phyloP scores from a whole-genome alignment of 2,329 filamentous ascomycete species.

The Colletotrichum sp. region DNA sequence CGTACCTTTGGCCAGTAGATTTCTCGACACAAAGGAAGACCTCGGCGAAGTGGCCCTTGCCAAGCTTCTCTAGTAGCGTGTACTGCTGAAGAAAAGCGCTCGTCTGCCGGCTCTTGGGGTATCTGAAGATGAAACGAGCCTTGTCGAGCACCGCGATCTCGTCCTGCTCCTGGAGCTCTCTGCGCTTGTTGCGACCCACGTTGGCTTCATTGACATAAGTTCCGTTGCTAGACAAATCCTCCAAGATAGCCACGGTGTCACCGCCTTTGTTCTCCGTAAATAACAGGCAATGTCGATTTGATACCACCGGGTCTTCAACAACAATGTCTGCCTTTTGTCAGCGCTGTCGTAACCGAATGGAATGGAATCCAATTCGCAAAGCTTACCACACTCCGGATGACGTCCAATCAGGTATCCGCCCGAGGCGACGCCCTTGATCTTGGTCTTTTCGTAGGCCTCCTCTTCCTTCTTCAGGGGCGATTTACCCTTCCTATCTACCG shows the following conservation, averaged over 20 bases:
- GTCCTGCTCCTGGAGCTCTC: conserved; percentile 87
- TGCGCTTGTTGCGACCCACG: conserved; percentile 88
- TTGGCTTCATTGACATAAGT: conserved; percentile 95
- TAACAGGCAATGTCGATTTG: conserved; percentile 81
- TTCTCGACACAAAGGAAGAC: conserved; percentile 93
- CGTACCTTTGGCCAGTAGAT: conserved; percentile 79
- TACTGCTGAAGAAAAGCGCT: conserved; percentile 89
- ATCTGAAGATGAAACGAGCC: conserved; percentile 89
- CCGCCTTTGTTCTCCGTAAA: conserved; percentile 66
- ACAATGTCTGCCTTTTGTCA: conserved; percentile 63
- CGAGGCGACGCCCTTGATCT: conserved; percentile 66
- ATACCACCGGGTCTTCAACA: conserved; percentile 80
- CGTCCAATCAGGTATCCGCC: conserved; percentile 91
- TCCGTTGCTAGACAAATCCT: conserved; percentile 94
- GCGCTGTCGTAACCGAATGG: not conserved
- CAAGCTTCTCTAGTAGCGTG: conserved; percentile 81
- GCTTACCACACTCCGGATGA: conserved; percentile 90
- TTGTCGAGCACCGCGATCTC: conserved; percentile 88
- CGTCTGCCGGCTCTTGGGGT: conserved; percentile 76
- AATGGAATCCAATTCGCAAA: conserved; percentile 14
- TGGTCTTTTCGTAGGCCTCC: conserved; percentile 66
- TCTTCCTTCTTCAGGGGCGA: conserved; percentile 58
- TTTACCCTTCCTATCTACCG: conserved; percentile 46
- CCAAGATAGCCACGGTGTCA: conserved; percentile 75
- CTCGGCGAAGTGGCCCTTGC: conserved; percentile 94